Evolutionary conservation across 352 stramenopile genomes (phyloP).

Genomic region (Pythium utonaiense): DNA sequence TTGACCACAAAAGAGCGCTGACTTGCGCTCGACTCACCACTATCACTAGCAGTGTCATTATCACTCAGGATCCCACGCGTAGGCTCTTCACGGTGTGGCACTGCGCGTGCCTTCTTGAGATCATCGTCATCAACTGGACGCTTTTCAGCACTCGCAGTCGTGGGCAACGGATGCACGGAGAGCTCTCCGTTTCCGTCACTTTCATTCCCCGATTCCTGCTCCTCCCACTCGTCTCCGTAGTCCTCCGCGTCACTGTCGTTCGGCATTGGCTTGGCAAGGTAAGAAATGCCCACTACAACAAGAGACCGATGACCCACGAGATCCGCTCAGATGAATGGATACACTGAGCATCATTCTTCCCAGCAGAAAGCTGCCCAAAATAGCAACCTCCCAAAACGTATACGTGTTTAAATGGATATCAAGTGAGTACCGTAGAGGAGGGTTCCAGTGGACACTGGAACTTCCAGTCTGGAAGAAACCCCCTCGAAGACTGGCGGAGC

Average conservation of each 20-base stretch:
- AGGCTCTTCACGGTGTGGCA: background rate
- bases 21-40: background rate
- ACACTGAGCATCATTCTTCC: background rate
- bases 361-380: background rate
- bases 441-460: conserved; percentile 18
- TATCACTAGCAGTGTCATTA: conserved; percentile 2
- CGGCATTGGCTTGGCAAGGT: no score
- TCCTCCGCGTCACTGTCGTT: background rate
- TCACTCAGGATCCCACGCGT: background rate
- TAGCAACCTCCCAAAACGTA: no score
- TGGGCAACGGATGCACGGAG: conserved; percentile 14
- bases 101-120: background rate
- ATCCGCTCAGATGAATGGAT: background rate
- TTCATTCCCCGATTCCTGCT: conserved; percentile 10
- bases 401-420: no score
- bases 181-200: background rate
- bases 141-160: background rate
- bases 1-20: background rate
- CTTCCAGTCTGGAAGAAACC: no score
- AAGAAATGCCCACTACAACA: no score
- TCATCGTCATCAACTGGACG: background rate
- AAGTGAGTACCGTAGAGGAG: no score
- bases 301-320: no score
- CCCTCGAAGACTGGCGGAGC: conserved; percentile 7
- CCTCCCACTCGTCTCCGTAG: conserved; percentile 7